Evolutionary conservation across 345 rosid genomes (phyloP).

Genomic region (Ricinus communis): DNA sequence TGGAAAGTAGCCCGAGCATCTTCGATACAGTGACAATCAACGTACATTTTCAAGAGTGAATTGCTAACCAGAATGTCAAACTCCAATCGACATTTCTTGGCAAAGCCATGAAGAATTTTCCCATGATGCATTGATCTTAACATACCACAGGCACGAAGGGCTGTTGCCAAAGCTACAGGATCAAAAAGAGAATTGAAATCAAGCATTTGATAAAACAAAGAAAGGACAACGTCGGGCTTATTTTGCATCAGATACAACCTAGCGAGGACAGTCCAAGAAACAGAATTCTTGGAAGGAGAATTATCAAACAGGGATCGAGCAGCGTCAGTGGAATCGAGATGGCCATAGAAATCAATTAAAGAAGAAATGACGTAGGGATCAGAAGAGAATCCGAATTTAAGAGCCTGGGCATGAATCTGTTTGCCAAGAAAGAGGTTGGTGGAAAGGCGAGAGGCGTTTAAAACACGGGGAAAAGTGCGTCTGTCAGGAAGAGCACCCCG

Average conservation of each 20-base stretch:
- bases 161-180: slow-evolving; percentile 43
- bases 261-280: slow-evolving; percentile 46
- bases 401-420: slow-evolving; percentile 45
- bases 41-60: slow-evolving; percentile 49
- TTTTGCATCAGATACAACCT: slow-evolving; percentile 36
- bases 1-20: slow-evolving; percentile 41
- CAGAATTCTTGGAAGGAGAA: slow-evolving; percentile 33
- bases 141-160: slow-evolving; percentile 36
- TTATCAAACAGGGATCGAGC: slow-evolving; percentile 44
- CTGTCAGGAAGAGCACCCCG: slow-evolving; percentile 45
- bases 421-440: slow-evolving; percentile 34
- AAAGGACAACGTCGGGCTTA: slow-evolving; percentile 37
- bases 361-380: slow-evolving; percentile 42
- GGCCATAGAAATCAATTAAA: slow-evolving; percentile 50
- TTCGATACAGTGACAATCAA: slow-evolving; percentile 36
- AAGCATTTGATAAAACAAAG: slow-evolving; percentile 41
- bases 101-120: slow-evolving; percentile 36
- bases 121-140: slow-evolving; percentile 45
- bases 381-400: slow-evolving; percentile 39
- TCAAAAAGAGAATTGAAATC: slow-evolving; percentile 29
- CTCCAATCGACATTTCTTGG: slow-evolving; percentile 40
- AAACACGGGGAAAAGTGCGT: slow-evolving; percentile 46
- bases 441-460: slow-evolving; percentile 40
- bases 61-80: slow-evolving; percentile 46
- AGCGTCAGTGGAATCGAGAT: slow-evolving; percentile 35